Evolutionary conservation across 495 filamentous ascomycete genomes (phyloP), one percentile per base, ranked within the genome.

Genomic region (Bacidia gigantensis): DNA sequence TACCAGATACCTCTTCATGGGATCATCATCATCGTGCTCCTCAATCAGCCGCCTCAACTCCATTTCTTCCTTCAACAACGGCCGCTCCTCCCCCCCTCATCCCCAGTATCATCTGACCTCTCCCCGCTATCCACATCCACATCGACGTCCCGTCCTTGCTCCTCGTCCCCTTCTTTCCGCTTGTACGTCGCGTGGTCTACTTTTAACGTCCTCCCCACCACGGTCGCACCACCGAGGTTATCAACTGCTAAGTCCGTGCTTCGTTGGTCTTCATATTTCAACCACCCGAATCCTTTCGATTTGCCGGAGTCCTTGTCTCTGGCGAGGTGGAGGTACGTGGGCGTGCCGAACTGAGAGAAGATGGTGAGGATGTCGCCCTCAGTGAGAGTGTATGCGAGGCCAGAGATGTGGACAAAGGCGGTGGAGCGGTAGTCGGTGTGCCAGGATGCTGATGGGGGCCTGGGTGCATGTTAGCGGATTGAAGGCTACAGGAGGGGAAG

Each of bases 191-290:
- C 81, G 67, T 98, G 92, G 65, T 98, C 92, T 2, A 98, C 92
- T 56, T 85, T 80, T 38, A 98, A 65, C 46, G 86, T 66, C 43
- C 90, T 73, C 0, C 89, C 89, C 64, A 87, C 73, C 17, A 98
- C 82, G 24, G 77, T 82, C 22, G 89, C 81, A 14, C 92, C 92
- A 42, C 87, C 84, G 3, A 98, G 67, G 64, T 98, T 98, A 67
- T 98, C 92, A 2, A 98, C 92, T 1, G 92, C 92, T 29, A 98
- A 71, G 66, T 95, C 89, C 39, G 86, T 90, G 64, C 88, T 95
- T 53, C 93, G 80, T 75, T 98, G 92, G 66, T 98, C 92, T 63
- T 98, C 92, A 66, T 96, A 98, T 65, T 98, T 98, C 49, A 98
- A 74, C 72, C 89, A 99, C 1, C 82, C 86, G 58, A 96, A 99